Evolutionary conservation across 2,329 filamentous ascomycete genomes (phyloP).

Genomic region (Scleromitrula shiraiana): DNA sequence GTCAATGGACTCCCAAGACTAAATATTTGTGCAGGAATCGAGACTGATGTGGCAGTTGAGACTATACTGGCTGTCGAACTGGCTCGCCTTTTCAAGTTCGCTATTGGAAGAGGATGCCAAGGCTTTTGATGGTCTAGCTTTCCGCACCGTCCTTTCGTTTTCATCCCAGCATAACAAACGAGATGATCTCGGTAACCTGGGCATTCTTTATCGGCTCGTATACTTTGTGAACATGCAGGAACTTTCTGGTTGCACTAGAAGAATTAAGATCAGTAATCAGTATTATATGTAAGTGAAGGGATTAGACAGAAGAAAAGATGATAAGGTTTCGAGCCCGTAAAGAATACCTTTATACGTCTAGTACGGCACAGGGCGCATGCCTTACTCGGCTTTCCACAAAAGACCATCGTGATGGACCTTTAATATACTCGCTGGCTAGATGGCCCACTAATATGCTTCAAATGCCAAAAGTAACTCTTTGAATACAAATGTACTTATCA

Average conservation of each 20-base stretch:
- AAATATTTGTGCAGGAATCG: no score
- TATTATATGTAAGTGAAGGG: no score
- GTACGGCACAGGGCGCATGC: conserved; percentile 20
- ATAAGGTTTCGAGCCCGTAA: no score
- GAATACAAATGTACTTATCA: no score
- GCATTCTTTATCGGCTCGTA: conserved; percentile 42
- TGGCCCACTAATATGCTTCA: no score
- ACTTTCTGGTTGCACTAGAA: conserved; percentile 41
- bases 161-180: conserved; percentile 49
- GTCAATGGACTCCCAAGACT: no score
- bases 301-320: background rate
- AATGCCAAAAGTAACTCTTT: no score
- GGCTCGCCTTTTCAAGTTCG: no score
- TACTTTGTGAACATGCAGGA: conserved; percentile 45
- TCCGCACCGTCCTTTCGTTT: conserved; percentile 46
- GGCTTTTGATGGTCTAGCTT: conserved; percentile 29
- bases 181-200: conserved; percentile 48
- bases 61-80: no score
- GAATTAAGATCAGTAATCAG: background rate
- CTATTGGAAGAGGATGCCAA: background rate
- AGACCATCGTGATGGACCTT: conserved; percentile 18
- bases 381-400: conserved; percentile 23
- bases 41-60: no score
- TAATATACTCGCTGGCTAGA: no score
- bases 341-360: conserved; percentile 23